Evolutionary conservation across 441 rosid species (phyloP).

Genomic region (Macaranga tanarius): DNA sequence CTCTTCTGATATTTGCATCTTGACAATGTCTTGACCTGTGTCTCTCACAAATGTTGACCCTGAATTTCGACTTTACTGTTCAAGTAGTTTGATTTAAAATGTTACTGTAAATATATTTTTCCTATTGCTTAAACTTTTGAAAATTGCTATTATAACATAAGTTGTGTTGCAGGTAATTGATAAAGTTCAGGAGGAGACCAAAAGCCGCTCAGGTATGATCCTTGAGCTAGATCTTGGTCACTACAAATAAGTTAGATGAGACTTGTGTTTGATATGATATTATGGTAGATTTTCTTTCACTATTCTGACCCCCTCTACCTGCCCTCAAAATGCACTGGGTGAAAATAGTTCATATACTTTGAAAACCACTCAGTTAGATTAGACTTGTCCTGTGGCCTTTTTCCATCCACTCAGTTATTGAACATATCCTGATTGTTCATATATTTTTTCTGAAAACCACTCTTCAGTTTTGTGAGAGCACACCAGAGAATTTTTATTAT

Average conservation of each 20-base stretch:
- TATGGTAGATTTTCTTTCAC: neutral
- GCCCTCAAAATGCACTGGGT: neutral
- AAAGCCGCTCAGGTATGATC: conserved; percentile 56
- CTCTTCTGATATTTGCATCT: neutral
- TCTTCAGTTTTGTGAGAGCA: neutral
- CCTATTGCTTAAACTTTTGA: neutral
- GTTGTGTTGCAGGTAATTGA: conserved; percentile 56
- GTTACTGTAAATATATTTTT: neutral
- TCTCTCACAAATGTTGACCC: neutral
- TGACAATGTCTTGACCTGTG: neutral
- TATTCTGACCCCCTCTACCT: no score
- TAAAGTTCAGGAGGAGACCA: conserved; percentile 74
- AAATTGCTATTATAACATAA: neutral
- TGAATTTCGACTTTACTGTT: neutral
- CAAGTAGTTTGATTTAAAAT: no score
- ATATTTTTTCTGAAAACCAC: neutral
- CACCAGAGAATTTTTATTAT: neutral
- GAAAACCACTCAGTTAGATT: no score
- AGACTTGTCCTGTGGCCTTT: neutral
- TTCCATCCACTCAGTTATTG: neutral
- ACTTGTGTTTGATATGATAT: neutral
- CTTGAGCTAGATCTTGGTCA: neutral
- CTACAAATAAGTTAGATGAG: neutral
- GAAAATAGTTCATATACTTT: no score
- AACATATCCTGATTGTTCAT: neutral